Percentiles rank a stretch among this genome's conserved stretches.
Conservation (phyloP, 148 eudicot genomes). For the Persicaria tinctoria region DNA sequence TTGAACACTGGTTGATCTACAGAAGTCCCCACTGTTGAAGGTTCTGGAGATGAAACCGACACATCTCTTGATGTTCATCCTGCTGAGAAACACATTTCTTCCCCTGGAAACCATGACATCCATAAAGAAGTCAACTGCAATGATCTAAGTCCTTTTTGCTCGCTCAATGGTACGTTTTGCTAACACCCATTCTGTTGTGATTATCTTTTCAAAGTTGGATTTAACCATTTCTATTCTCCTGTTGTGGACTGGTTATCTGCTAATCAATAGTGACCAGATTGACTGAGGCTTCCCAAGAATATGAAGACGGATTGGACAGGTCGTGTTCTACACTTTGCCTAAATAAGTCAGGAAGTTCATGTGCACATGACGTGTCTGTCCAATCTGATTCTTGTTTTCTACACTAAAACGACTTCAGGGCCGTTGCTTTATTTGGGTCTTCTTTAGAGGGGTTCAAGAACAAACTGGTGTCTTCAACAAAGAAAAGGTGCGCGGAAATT, state of each 20-base stretch:
- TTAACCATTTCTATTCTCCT: not conserved
- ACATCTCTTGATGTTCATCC: not conserved
- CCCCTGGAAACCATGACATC: conserved; percentile 11
- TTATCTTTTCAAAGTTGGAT: conserved; percentile 7
- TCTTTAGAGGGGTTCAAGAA: conserved; percentile 59
- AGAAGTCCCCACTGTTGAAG: conserved; percentile 5
- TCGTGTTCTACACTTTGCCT: conserved; percentile 19
- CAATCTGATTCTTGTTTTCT: conserved; percentile 18
- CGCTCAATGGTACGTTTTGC: conserved; percentile 31
- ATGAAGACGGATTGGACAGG: conserved; percentile 60
- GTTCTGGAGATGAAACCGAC: conserved; percentile 8
- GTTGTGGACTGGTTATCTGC: not conserved
- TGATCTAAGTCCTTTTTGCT: conserved; percentile 30
- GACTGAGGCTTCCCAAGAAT: conserved; percentile 27
- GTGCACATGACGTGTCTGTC: not conserved
- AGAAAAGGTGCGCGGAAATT: conserved; percentile 62
- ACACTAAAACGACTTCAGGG: conserved; percentile 38
- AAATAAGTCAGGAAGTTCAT: not conserved
- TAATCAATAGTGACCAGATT: conserved; percentile 34
- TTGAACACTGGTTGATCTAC: not conserved
- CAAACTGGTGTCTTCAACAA: conserved; percentile 56
- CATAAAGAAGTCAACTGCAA: conserved; percentile 22
- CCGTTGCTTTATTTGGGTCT: conserved; percentile 46
- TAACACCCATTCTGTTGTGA: not conserved
- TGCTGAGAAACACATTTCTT: conserved; percentile 6